Evolutionary conservation across 306 rosid genomes (phyloP).

Genomic region (Cucurbita argyrosperma): DNA sequence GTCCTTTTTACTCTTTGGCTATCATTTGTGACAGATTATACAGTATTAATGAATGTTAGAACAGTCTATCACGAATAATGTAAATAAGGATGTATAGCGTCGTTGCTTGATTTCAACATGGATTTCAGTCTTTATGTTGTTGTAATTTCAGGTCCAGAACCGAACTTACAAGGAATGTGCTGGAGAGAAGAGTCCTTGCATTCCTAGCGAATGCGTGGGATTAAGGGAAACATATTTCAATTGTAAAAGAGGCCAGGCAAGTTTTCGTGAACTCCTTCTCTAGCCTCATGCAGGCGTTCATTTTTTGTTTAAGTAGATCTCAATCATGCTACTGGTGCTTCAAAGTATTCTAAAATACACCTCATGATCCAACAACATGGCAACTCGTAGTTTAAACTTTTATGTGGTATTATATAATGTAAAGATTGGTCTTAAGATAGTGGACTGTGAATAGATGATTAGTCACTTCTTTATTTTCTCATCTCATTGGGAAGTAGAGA

Average conservation of each 20-base stretch:
- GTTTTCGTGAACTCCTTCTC: not conserved
- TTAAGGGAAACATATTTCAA: conserved; percentile 92
- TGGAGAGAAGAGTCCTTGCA: conserved; percentile 78
- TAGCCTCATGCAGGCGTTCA: not conserved
- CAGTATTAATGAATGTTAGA: not conserved
- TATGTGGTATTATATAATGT: not conserved
- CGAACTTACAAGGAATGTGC: conserved; percentile 57
- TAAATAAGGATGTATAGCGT: conserved; percentile 1
- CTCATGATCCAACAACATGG: not conserved
- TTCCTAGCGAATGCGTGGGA: conserved; percentile 79
- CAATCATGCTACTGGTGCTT: not conserved
- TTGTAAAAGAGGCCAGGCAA: conserved; percentile 95
- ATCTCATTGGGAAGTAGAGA: not conserved
- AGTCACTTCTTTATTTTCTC: not conserved
- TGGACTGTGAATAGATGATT: not conserved
- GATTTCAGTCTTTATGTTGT: not conserved
- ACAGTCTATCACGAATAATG: not conserved
- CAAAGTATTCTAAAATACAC: not conserved
- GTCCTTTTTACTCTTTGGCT: not conserved
- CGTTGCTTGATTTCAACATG: conserved; percentile 7
- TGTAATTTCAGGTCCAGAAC: conserved; percentile 48
- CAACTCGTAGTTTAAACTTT: not conserved
- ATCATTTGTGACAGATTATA: not conserved
- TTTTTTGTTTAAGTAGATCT: not conserved
- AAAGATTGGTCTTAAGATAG: not conserved